Evolutionary conservation across 805 yeast genomes (phyloP).

Genomic region (Suhomyces kilbournensis): DNA sequence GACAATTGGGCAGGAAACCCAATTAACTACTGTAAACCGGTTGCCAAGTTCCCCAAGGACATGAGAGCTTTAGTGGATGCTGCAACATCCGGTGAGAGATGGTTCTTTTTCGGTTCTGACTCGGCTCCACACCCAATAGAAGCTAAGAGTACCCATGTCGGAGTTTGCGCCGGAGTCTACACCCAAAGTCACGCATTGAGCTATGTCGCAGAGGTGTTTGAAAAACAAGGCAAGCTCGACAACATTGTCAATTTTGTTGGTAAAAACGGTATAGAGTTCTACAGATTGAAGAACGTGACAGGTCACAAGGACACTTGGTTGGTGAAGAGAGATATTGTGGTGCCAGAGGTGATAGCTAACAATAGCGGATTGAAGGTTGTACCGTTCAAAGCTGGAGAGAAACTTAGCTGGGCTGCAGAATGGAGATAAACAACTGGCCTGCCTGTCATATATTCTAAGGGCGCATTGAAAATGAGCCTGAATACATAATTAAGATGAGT

Average conservation of each 20-base stretch:
- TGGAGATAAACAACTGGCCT: constrained; percentile 47
- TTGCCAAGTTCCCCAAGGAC: constrained; percentile 88
- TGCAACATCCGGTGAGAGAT: constrained; percentile 87
- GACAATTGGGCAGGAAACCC: constrained; percentile 98
- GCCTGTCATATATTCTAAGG: background rate
- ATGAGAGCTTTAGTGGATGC: constrained; percentile 78
- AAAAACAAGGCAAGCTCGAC: constrained; percentile 57
- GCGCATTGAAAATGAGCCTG: background rate
- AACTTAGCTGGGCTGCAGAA: constrained; percentile 66
- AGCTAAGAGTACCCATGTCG: constrained; percentile 70
- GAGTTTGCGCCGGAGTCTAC: constrained; percentile 98
- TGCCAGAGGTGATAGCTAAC: constrained; percentile 58
- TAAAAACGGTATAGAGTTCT: constrained; percentile 69
- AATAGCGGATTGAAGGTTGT: constrained; percentile 48
- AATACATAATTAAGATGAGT: background rate
- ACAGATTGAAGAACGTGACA: constrained; percentile 44
- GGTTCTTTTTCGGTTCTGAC: constrained; percentile 95
- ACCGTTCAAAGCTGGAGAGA: constrained; percentile 84
- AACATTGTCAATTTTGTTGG: constrained; percentile 72
- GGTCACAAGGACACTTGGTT: constrained; percentile 48
- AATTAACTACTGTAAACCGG: constrained; percentile 94
- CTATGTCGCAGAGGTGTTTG: constrained; percentile 86
- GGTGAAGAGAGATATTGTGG: constrained; percentile 48
- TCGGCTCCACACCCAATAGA: constrained; percentile 94
- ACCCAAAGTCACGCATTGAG: constrained; percentile 82